These are phyloP conservation scores for Clitocybe nebularis DNA, from an alignment of 1,284 basidiomycete genomes.

Conservation along the genomic window DNA sequence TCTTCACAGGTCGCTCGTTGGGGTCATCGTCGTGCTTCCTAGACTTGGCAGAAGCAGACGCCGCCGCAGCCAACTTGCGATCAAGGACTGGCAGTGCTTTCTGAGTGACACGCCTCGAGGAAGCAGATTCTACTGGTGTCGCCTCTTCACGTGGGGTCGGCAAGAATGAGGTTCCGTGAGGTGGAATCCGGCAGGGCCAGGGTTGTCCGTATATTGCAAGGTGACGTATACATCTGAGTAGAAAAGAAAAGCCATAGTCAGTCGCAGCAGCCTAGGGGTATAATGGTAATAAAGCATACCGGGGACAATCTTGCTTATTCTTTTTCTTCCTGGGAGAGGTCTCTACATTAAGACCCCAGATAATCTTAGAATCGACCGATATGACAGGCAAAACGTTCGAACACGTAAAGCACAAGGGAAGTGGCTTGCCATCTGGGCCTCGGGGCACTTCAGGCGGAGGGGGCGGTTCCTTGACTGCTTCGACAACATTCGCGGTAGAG, in stretches of 20 bases:
- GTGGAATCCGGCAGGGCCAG: constrained; percentile 63
- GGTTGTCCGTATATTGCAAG: constrained; percentile 64
- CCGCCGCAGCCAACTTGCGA: constrained; percentile 47
- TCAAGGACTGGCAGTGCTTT: constrained; percentile 48
- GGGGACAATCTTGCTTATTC: constrained; percentile 64
- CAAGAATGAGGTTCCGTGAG: constrained; percentile 41
- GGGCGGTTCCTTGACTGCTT: constrained; percentile 28
- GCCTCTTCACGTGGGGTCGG: constrained; percentile 52
- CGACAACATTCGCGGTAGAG: constrained; percentile 30
- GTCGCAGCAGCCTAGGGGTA: too few species aligned
- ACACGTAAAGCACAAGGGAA: constrained; percentile 67
- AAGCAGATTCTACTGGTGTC: constrained; percentile 39
- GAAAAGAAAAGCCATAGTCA: constrained; percentile 1
- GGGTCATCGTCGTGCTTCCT: constrained; percentile 27
- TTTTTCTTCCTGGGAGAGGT: constrained; percentile 52
- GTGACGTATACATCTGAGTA: constrained; percentile 76
- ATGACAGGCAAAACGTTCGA: constrained; percentile 66
- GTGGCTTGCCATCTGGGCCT: constrained; percentile 51
- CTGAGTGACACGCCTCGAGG: constrained; percentile 41
- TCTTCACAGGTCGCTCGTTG: constrained; percentile 41
- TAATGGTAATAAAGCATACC: constrained; percentile 41
- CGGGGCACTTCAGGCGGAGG: constrained; percentile 36
- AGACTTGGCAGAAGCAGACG: constrained; percentile 23
- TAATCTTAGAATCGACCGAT: constrained; percentile 63
- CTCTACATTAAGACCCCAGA: constrained; percentile 62